These are phyloP conservation scores for Strigomonas culicis DNA, from an alignment of 208 protist species.

Conservation along the genomic window DNA sequence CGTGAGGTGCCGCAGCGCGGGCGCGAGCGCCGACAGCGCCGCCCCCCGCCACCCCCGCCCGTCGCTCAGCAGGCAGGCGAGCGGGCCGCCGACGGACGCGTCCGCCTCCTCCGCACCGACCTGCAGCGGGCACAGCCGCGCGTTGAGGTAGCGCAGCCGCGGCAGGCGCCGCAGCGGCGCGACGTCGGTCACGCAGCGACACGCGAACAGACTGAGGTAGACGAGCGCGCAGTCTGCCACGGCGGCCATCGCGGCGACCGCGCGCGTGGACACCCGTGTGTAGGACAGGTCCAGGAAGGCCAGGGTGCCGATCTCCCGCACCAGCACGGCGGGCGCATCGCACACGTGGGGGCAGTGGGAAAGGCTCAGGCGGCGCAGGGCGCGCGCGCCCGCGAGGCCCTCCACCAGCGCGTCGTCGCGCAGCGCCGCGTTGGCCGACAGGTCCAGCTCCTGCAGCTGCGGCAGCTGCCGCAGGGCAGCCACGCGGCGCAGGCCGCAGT, in stretches of 20 bases:
- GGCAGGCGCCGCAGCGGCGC: neutral
- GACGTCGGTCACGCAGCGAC: neutral
- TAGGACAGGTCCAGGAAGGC: too few species aligned
- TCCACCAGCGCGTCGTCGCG: neutral
- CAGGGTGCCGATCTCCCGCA: neutral
- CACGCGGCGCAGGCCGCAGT: neutral
- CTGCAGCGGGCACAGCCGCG: neutral
- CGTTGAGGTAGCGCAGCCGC: neutral
- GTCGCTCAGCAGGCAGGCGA: too few species aligned
- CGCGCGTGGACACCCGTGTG: too few species aligned
- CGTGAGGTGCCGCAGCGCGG: neutral
- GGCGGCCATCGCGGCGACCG: too few species aligned
- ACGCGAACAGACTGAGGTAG: neutral
- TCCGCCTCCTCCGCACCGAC: neutral
- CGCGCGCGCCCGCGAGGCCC: neutral
- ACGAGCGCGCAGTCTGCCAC: too few species aligned
- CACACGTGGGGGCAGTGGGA: neutral
- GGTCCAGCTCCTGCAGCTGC: neutral
- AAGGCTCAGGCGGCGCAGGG: neutral
- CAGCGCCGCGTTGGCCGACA: neutral
- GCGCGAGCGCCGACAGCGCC: neutral
- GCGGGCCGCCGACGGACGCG: neutral
- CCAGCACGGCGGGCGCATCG: neutral
- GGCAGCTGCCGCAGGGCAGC: neutral
- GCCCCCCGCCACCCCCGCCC: neutral